A percentile compares a stretch with the other conserved stretches of the same genome.
Conservation (phyloP, 805 yeast species). For the Candida caryicola region DNA sequence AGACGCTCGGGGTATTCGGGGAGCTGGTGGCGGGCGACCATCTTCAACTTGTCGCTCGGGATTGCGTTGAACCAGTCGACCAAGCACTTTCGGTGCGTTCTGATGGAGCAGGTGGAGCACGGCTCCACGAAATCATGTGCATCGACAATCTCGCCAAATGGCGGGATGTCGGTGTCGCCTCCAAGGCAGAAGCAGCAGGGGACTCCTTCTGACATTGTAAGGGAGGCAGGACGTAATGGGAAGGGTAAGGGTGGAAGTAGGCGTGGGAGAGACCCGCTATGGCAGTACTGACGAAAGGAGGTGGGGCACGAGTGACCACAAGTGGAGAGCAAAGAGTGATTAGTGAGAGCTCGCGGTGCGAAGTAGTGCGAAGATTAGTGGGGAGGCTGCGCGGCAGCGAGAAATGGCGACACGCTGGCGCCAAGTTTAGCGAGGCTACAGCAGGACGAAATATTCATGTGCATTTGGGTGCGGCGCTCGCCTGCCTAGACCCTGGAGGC, state of each 20-base stretch:
- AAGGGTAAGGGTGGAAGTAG: too few relatives aligned
- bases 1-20: not conserved
- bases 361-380: too few relatives aligned
- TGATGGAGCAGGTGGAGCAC: constrained; percentile 36
- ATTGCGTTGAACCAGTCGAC: constrained; percentile 41
- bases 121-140: constrained; percentile 37
- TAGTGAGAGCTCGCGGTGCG: too few relatives aligned
- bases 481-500: constrained; percentile 28
- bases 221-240: not conserved
- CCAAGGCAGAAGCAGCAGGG: constrained; percentile 36
- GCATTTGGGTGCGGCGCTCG: too few relatives aligned
- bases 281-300: too few relatives aligned
- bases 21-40: constrained; percentile 3
- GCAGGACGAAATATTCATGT: too few relatives aligned
- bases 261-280: too few relatives aligned
- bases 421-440: too few relatives aligned
- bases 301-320: not conserved
- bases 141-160: constrained; percentile 34
- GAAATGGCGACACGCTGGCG: too few relatives aligned
- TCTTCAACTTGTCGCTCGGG: constrained; percentile 25
- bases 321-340: not conserved
- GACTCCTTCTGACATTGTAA: constrained; percentile 6
- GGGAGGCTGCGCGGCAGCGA: too few relatives aligned
- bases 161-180: constrained; percentile 37
- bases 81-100: constrained; percentile 37